Base-by-base conservation (phyloP, 441 rosid species). In the Daphne laureola region DNA sequence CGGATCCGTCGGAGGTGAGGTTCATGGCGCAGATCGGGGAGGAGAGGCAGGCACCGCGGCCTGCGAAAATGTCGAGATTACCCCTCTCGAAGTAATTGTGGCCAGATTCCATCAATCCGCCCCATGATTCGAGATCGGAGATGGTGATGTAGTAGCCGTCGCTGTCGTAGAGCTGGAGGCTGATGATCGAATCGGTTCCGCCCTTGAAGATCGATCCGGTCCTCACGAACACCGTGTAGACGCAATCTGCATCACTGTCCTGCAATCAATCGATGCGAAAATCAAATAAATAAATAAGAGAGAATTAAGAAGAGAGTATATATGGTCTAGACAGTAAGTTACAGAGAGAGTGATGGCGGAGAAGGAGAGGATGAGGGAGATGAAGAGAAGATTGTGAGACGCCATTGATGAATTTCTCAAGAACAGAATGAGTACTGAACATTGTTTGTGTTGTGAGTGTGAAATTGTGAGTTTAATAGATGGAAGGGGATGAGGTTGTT, bases 61-160 rank as follows among this genome's bases (percentile, higher is more conserved):
- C 95, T 11, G 93, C 77, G 78, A 91, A 88, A 45, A 86, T 76
- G 67, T 91, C 98, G 40, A 91, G 61, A 65, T 91, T 86, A 15
- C 96, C 79, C 64, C 93, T 72, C 75, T 88, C 93, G 79, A 54
- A 91, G 69, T 88, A 86, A 71, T 82, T 73, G 78, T 86, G 59
- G 0, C 62, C 78, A 1, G 76, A 57, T 0, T 67, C 83, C 96
- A 91, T 86, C 4, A 91, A 50, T 4, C 97, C 97, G 0, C 73
- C 98, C 95, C 96, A 88, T 0, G 78, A 66, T 67, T 75, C 73
- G 8, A 88, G 62, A 60, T 90, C 53, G 4, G 13, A 0, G 63
- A 87, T 78, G 14, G 58, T 58, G 12, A 80, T 18, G 50, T 13
- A 14, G 17, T 74, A 58, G 0, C 96, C 95, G 63, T 57, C 23